Evolutionary conservation across 139 green algal genomes (phyloP).

Genomic region (Chlorella vulgaris): DNA sequence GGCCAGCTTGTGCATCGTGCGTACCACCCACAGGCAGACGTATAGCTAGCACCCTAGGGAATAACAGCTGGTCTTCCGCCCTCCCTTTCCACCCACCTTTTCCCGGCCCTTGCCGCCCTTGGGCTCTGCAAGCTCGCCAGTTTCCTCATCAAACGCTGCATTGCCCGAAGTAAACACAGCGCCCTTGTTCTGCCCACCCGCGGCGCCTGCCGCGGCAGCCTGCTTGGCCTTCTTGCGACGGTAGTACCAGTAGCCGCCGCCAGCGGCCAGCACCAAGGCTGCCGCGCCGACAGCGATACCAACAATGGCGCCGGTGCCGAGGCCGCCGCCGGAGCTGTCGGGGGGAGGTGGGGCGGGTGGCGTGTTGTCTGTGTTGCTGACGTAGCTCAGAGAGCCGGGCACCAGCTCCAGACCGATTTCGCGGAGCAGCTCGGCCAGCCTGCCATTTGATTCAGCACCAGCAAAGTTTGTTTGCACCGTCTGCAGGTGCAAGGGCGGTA

Average conservation of each 20-base stretch:
- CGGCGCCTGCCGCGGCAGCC: no score
- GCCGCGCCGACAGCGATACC: slow-evolving; percentile 20
- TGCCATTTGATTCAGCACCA: slow-evolving; percentile 7
- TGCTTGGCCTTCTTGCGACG: slow-evolving; percentile 22
- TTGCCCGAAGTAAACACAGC: slow-evolving; percentile 5
- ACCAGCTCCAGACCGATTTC: slow-evolving; percentile 26
- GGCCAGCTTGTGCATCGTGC: no score
- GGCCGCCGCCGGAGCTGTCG: slow-evolving; percentile 1
- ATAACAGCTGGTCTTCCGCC: no score
- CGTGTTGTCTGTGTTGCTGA: background rate
- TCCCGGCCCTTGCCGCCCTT: background rate
- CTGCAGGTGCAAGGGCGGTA: background rate
- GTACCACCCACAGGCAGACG: no score
- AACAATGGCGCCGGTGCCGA: slow-evolving; percentile 31
- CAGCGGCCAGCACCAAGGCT: background rate
- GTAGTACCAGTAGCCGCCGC: background rate
- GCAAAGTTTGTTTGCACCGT: background rate
- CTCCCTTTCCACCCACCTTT: no score
- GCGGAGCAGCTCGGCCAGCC: slow-evolving; percentile 12
- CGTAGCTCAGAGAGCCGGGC: slow-evolving; percentile 18
- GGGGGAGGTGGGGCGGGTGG: background rate
- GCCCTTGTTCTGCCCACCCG: slow-evolving; percentile 15
- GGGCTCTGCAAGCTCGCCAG: background rate
- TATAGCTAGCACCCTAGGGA: no score
- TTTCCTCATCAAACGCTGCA: background rate